phyloP scores from a whole-genome alignment of 2,329 filamentous ascomycete genomes.

The Ambrosiella xylebori region DNA sequence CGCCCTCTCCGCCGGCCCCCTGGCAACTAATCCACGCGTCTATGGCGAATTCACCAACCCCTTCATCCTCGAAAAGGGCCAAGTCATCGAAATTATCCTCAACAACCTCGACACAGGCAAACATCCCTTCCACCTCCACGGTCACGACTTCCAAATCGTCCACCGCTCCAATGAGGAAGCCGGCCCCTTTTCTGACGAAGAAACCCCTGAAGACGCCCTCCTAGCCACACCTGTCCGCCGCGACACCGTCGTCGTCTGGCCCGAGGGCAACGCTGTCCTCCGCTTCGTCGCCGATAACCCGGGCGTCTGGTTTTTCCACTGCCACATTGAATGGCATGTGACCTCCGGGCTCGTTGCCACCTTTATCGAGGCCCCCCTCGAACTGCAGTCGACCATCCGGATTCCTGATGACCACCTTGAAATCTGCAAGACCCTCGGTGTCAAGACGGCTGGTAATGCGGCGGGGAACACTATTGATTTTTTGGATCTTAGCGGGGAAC shows the following conservation, averaged over 20 bases:
- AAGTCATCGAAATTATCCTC: slow-evolving; percentile 58
- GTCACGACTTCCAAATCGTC: slow-evolving; percentile 55
- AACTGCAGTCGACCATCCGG: slow-evolving; percentile 40
- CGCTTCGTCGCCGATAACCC: slow-evolving; percentile 52
- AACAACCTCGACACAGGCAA: slow-evolving; percentile 57
- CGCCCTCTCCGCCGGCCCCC: slow-evolving; percentile 44
- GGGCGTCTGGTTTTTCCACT: slow-evolving; percentile 56
- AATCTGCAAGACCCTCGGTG: slow-evolving; percentile 34
- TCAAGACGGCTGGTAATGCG: slow-evolving; percentile 49
- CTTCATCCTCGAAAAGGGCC: slow-evolving; percentile 48
- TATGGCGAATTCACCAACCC: slow-evolving; percentile 51
- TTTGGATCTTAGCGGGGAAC: slow-evolving; percentile 46
- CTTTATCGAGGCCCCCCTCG: slow-evolving; percentile 44
- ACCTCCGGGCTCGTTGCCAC: slow-evolving; percentile 47
- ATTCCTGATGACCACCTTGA: slow-evolving; percentile 44
- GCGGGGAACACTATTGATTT: slow-evolving; percentile 51
- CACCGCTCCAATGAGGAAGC: slow-evolving; percentile 40
- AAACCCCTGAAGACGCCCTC: slow-evolving; percentile 29
- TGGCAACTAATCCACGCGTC: slow-evolving; percentile 38
- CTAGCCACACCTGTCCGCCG: slow-evolving; percentile 43
- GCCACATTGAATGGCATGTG: slow-evolving; percentile 67
- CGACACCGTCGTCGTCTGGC: slow-evolving; percentile 49
- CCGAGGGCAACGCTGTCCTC: slow-evolving; percentile 50
- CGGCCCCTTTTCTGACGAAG: slow-evolving; percentile 34
- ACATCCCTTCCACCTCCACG: slow-evolving; percentile 67